phyloP scores from a whole-genome alignment of 192 early-diverging fungal species.

The Coemansia sp. region DNA sequence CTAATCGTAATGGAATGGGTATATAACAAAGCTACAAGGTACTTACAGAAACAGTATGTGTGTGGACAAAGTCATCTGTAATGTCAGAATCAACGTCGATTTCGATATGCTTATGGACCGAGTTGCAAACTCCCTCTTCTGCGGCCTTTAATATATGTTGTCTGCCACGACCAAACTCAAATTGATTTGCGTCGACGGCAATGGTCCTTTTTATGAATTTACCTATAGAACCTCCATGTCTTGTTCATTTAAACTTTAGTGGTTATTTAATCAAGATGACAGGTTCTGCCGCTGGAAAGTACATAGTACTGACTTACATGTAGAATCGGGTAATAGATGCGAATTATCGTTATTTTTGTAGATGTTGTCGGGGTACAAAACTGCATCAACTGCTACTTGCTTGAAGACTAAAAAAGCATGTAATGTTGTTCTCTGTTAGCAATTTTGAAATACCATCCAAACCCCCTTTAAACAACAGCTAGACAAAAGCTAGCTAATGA shows the following conservation, averaged over 20 bases:
- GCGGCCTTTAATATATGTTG: background rate
- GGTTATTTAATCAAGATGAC: background rate
- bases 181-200: slow-evolving; percentile 7
- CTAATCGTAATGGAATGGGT: background rate
- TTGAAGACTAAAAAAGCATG: slow-evolving; percentile 24
- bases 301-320: background rate
- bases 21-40: background rate
- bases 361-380: slow-evolving; percentile 16
- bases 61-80: background rate
- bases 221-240: background rate
- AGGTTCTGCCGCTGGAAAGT: background rate
- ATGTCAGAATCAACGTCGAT: background rate
- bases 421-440: background rate
- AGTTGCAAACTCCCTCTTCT: background rate
- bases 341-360: background rate
- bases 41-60: slow-evolving; percentile 9
- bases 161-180: slow-evolving; percentile 7
- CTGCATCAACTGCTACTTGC: slow-evolving; percentile 9
- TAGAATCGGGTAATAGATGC: background rate
- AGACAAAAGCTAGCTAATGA: too few relatives aligned
- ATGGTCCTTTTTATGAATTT: background rate
- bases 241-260: too few relatives aligned
- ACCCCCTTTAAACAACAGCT: too few relatives aligned
- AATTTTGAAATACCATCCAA: too few relatives aligned
- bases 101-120: background rate